These are phyloP conservation scores for Exophiala sp. DNA, from an alignment of 2,329 filamentous ascomycete genomes.

Conservation along the genomic window DNA sequence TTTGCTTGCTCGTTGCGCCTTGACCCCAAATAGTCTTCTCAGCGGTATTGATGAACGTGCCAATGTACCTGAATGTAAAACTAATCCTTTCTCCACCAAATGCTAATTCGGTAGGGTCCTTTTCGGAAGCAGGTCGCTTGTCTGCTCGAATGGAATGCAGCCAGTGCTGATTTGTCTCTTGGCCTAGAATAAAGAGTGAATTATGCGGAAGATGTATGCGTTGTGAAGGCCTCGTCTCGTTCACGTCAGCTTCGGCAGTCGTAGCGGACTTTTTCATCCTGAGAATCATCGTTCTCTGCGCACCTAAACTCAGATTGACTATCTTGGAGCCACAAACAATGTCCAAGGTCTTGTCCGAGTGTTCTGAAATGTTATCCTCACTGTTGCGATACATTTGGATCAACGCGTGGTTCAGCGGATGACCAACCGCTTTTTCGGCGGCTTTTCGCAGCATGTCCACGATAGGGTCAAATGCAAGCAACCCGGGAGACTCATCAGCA, in stretches of 20 bases:
- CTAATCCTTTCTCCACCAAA: constrained; percentile 78
- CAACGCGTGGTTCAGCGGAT: constrained; percentile 82
- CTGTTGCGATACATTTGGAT: constrained; percentile 92
- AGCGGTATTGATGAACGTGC: constrained; percentile 71
- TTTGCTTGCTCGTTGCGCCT: constrained; percentile 69
- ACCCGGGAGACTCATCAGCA: constrained; percentile 76
- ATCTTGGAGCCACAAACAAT: constrained; percentile 78
- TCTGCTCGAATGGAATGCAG: constrained; percentile 89
- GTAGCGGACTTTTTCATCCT: constrained; percentile 68
- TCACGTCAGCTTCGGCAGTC: constrained; percentile 19
- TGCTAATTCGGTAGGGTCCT: constrained; percentile 66
- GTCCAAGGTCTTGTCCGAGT: constrained; percentile 95
- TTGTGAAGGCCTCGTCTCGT: constrained; percentile 52
- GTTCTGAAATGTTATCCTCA: constrained; percentile 89
- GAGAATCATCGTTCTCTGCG: constrained; percentile 83
- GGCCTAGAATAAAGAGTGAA: constrained; percentile 78
- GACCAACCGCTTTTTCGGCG: constrained; percentile 70
- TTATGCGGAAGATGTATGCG: constrained; percentile 79
- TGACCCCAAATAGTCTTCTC: constrained; percentile 80
- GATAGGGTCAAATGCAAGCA: constrained; percentile 70
- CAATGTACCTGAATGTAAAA: constrained; percentile 85
- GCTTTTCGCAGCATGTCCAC: constrained; percentile 65
- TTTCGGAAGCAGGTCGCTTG: constrained; percentile 67
- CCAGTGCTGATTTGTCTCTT: constrained; percentile 79
- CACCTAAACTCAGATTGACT: constrained; percentile 90